These are phyloP conservation scores for Solanum chacoense DNA, from an alignment of 305 asterid genomes.

Conservation along the genomic window DNA sequence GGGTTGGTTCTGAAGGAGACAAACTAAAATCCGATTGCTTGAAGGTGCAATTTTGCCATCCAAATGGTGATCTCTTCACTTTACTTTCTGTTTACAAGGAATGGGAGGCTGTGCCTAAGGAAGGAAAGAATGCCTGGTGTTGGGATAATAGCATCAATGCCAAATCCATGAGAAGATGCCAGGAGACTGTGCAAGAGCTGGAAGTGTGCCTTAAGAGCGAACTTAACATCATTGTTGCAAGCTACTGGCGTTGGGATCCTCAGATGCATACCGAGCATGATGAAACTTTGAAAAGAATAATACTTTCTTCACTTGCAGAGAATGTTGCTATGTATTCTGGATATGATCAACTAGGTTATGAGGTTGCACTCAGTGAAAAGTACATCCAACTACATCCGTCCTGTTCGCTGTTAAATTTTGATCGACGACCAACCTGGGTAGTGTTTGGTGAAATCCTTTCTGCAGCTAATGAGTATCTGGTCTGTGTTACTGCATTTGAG, in stretches of 20 bases:
- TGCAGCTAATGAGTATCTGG: conserved; percentile 47
- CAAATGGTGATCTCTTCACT: conserved; percentile 82
- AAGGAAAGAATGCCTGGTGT: conserved; percentile 65
- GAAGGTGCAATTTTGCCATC: conserved; percentile 87
- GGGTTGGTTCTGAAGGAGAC: conserved; percentile 64
- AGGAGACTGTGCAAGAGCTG: conserved; percentile 63
- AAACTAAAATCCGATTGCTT: conserved; percentile 71
- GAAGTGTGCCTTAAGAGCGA: conserved; percentile 60
- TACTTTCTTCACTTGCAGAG: conserved; percentile 70
- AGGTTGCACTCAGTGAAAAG: conserved; percentile 63
- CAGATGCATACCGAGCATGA: conserved; percentile 37
- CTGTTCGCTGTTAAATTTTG: conserved; percentile 64
- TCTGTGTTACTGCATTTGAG: conserved; percentile 71
- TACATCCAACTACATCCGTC: conserved; percentile 83
- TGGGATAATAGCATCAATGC: conserved; percentile 94
- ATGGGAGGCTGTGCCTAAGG: conserved; percentile 58
- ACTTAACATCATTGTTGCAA: conserved; percentile 52
- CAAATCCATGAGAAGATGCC: conserved; percentile 81
- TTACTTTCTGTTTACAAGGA: conserved; percentile 75
- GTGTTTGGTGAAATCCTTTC: conserved; percentile 77
- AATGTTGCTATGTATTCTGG: conserved; percentile 92
- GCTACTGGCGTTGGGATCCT: conserved; percentile 76
- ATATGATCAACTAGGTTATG: conserved; percentile 82
- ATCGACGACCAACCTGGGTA: conserved; percentile 78
- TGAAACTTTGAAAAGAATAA: conserved; percentile 38